Evolutionary conservation across 257 asterid species (phyloP).

Genomic region (Scutellaria minor): DNA sequence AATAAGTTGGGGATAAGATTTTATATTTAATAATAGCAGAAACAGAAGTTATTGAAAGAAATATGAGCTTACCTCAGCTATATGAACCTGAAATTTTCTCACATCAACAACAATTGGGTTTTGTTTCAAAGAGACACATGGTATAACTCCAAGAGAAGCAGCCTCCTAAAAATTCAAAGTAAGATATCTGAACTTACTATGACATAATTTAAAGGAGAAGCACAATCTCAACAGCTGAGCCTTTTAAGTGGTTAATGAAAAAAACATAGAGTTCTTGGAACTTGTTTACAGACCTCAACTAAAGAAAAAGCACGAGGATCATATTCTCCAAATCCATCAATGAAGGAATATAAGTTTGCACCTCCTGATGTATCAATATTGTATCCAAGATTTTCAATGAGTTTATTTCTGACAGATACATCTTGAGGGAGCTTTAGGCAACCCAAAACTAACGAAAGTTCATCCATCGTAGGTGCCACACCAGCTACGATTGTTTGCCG

Average conservation of each 20-base stretch:
- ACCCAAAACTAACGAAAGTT: conserved; percentile 83
- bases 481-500: conserved; percentile 84
- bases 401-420: conserved; percentile 65
- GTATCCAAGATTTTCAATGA: conserved; percentile 75
- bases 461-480: conserved; percentile 69
- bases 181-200: conserved; percentile 25
- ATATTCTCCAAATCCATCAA: conserved; percentile 96
- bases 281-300: conserved; percentile 68
- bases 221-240: conserved; percentile 32
- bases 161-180: conserved; percentile 72
- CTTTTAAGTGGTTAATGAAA: conserved; percentile 1
- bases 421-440: conserved; percentile 88
- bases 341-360: conserved; percentile 61
- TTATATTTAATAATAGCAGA: conserved; percentile 10
- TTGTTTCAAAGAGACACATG: conserved; percentile 65
- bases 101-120: conserved; percentile 74
- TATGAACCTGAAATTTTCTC: conserved; percentile 59
- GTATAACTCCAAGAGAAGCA: conserved; percentile 82
- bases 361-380: conserved; percentile 51
- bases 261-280: conserved; percentile 14
- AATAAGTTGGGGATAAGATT: not conserved
- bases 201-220: conserved; percentile 34
- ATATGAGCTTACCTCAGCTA: conserved; percentile 74
- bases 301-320: conserved; percentile 94
- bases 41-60: conserved; percentile 5